Base-by-base conservation (phyloP, 768 basidiomycete species). In the Daedaleopsis nitida region DNA sequence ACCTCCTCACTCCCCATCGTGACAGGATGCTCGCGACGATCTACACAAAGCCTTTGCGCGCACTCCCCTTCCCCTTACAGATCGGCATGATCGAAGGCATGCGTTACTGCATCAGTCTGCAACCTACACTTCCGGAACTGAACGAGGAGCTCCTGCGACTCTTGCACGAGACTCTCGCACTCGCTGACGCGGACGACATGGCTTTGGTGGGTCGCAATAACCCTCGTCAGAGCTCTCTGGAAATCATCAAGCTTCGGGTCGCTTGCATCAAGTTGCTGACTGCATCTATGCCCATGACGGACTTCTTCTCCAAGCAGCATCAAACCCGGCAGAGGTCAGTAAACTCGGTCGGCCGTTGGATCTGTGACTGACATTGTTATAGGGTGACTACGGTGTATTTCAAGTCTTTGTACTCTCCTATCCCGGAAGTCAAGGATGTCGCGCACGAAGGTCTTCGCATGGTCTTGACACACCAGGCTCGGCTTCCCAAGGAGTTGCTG, bases 31-130 rank as follows among this genome's bases (percentile, higher is more conserved):
- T 98, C 42, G 84, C 86, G 17, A 85, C 89, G 2, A 95, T 99
- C 65, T 98, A 91, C 77, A 92, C 91, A n/a, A 98, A 98, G 70
- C 97, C 97, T 13, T 82, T 99, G 19, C 83, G 97, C 55, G 97
- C 97, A 0, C 82, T 99, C 24, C 95, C 95, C 1, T 96, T 98
- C 72, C 82, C 89, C 16, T 93, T 94, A 68, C 97, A 98, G 73
- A 97, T 98, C 59, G 97, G 96, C 34, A 95, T 98, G 84, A 94
- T 98, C 60, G 97, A 98, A 68, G 94, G 94, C 17, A 87, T 98
- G 61, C 91, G 96, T 11, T 99, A 95, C 72, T 93, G 94, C 71
- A 86, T 99, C 63, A 90, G 86, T 59, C 78, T 98, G 37, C 85
- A 92, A 27, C 96, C 97, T 11, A 92, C 94, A 0, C 82, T 98